These are phyloP conservation scores for Diaporthe vexans DNA, from an alignment of 2,329 filamentous ascomycete genomes.

Conservation along the genomic window DNA sequence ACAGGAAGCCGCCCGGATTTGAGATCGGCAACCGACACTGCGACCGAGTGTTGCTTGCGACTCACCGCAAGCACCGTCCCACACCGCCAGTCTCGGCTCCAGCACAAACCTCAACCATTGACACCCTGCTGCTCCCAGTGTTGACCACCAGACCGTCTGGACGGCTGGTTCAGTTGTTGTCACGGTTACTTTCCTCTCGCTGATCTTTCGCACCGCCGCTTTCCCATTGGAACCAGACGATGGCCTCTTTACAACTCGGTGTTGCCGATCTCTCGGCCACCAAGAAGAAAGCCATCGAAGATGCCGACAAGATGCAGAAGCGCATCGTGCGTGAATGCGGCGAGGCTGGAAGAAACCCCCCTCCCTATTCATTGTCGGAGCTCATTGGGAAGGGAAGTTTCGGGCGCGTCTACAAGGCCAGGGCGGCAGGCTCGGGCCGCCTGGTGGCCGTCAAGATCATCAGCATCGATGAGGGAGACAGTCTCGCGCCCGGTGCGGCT, in stretches of 20 bases:
- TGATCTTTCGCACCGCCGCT: background rate
- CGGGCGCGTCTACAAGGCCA: constrained; percentile 76
- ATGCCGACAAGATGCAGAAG: constrained; percentile 75
- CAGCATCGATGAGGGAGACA: constrained; percentile 84
- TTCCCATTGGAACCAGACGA: constrained; percentile 35
- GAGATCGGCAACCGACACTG: background rate
- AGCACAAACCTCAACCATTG: background rate
- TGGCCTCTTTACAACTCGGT: constrained; percentile 51
- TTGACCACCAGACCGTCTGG: constrained; percentile 5
- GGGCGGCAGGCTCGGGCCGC: constrained; percentile 53
- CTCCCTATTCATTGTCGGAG: constrained; percentile 73
- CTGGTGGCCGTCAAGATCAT: constrained; percentile 84
- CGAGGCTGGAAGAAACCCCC: constrained; percentile 67
- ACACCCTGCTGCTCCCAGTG: background rate
- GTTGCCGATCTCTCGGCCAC: constrained; percentile 49
- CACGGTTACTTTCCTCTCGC: background rate
- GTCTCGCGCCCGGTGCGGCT: constrained; percentile 72
- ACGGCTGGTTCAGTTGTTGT: background rate
- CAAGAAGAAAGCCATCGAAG: constrained; percentile 68
- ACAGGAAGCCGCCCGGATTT: background rate
- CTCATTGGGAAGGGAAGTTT: constrained; percentile 79
- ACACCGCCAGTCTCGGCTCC: constrained; percentile 21
- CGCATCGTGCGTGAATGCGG: constrained; percentile 70
- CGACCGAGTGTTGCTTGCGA: background rate
- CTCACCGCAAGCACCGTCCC: background rate